Base-by-base conservation (phyloP, 805 yeast species). In the Teunomyces cretensis region DNA sequence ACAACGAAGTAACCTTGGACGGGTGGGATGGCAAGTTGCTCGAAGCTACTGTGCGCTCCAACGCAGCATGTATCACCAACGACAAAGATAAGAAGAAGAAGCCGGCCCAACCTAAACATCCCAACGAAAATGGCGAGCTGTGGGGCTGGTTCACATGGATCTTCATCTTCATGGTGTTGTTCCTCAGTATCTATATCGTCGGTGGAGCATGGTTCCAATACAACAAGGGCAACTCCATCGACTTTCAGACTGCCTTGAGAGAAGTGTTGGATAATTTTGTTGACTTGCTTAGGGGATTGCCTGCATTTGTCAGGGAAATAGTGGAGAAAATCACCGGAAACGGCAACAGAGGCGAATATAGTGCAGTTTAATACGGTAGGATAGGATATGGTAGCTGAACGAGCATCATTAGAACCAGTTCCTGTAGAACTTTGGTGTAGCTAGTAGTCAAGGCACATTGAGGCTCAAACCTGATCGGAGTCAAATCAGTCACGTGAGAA, bases 81-180 rank as follows among this genome's bases (percentile, higher is more conserved):
- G 64, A 66, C 32, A 53, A 60, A 27, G 67, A 65, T 22, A 53
- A 55, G 30, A 63, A 65, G 28, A 63, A 64, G 32, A 56, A 60
- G 9, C 49, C 51, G 11, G 55, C 51, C 31, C 50, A 57, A 16
- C 53, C 62, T 12, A 54, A 53, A 58, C 62, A 55, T 44, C 50
- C 47, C 19, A 40, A 41, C 28, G 51, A 46, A 19, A 50, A 46
- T 37, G 75, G 74, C 15, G 76, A 71, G 51, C 81, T 83, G 47
- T 82, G 92, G 84, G 94, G 96, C 43, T 80, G 91, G 76, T 80
- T 91, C 60, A 79, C 90, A 2, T 88, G 92, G 83, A 57, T 89
- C 8, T 88, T 91, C 59, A 83, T 91, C 53, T 67, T 90, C 48
- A 65, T 84, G 52, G 87, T 88, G 13, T 64, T 92, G 28, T 77